These are phyloP conservation scores for Candida methanosorbosa DNA, from an alignment of 805 yeast species.

Conservation along the genomic window DNA sequence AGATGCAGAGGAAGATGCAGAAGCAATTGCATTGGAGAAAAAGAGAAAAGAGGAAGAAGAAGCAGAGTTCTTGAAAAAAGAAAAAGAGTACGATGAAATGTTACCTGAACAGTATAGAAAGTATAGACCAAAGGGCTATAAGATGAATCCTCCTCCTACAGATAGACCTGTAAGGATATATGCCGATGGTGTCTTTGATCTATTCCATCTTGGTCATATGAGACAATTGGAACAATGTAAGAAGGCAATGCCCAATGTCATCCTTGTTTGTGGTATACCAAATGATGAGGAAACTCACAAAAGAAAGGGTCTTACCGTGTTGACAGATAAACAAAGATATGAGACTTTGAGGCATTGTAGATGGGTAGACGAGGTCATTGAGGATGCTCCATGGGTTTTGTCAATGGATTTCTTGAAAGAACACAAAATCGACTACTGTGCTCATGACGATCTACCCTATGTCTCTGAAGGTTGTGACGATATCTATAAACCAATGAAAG, in stretches of 20 bases:
- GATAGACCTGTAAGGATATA: conserved; percentile 88
- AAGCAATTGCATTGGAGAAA: conserved; percentile 5
- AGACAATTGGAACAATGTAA: conserved; percentile 95
- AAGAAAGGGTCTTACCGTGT: conserved; percentile 87
- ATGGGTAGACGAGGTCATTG: conserved; percentile 97
- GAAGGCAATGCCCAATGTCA: conserved; percentile 78
- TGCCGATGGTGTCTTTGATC: conserved; percentile 97
- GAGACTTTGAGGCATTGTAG: conserved; percentile 89
- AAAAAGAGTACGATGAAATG: conserved; percentile 50
- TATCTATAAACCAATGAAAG: conserved; percentile 87
- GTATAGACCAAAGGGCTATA: conserved; percentile 73
- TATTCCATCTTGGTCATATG: conserved; percentile 97
- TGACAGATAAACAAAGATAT: conserved; percentile 78
- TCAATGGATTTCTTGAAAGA: conserved; percentile 69
- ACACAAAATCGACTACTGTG: conserved; percentile 90
- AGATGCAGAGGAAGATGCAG: conserved; percentile 2
- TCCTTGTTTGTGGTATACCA: conserved; percentile 86
- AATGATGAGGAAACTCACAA: conserved; percentile 86
- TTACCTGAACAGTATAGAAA: conserved; percentile 65
- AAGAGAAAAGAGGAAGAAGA: conserved; percentile 22
- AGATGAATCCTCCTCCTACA: conserved; percentile 72
- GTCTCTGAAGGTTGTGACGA: conserved; percentile 86
- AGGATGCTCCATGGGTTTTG: conserved; percentile 93
- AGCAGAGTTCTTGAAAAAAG: conserved; percentile 28
- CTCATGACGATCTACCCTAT: conserved; percentile 96